Evolutionary conservation across 306 rosid species (phyloP).

Genomic region (Pyrus pyrifolia): DNA sequence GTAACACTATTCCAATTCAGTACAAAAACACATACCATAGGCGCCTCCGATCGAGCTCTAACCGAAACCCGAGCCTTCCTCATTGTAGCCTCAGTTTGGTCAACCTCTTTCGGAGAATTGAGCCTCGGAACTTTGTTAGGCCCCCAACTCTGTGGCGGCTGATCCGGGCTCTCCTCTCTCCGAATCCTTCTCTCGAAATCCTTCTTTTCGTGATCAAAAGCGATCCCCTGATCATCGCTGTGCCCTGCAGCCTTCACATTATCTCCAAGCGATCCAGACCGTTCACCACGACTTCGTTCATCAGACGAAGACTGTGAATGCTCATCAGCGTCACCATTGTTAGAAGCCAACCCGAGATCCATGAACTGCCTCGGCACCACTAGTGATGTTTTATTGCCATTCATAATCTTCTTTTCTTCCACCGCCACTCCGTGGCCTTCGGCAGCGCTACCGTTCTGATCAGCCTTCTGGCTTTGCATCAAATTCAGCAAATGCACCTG

Average conservation of each 20-base stretch:
- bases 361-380: constrained; percentile 53
- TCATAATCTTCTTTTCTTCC: constrained; percentile 19
- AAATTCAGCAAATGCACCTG: constrained; percentile 30
- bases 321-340: constrained; percentile 30
- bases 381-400: constrained; percentile 3
- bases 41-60: constrained; percentile 72
- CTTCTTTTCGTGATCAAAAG: constrained; percentile 32
- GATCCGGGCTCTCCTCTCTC: constrained; percentile 41
- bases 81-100: constrained; percentile 73
- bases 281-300: constrained; percentile 27
- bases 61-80: constrained; percentile 75
- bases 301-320: constrained; percentile 41
- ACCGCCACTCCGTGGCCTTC: constrained; percentile 19
- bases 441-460: not conserved
- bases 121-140: constrained; percentile 44
- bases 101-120: constrained; percentile 41
- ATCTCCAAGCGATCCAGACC: constrained; percentile 31
- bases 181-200: constrained; percentile 16
- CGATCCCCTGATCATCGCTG: constrained; percentile 20
- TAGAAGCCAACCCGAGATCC: constrained; percentile 58
- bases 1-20: not conserved
- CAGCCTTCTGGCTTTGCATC: constrained; percentile 33
- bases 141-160: constrained; percentile 27
- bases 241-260: constrained; percentile 20
- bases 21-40: constrained; percentile 36